These are phyloP conservation scores for Salisapilia sapeloensis DNA, from an alignment of 352 stramenopile species.

Conservation along the genomic window DNA sequence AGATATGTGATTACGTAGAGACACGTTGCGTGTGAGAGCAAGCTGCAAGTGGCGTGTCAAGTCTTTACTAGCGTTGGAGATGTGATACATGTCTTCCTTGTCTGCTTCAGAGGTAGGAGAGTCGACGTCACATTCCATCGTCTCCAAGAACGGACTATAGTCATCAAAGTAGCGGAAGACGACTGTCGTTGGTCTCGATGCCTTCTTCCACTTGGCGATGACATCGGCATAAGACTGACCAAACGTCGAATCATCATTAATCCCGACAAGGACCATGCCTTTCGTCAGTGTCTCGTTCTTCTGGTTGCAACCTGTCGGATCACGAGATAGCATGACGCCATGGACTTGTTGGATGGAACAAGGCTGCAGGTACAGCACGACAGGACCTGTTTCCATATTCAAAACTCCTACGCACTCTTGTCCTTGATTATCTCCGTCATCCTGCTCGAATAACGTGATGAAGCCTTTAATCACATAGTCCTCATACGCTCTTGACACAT, in stretches of 20 bases:
- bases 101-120: too few relatives aligned
- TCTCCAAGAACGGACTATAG: slow-evolving; percentile 61
- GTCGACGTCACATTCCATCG: too few relatives aligned
- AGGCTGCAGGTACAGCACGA: slow-evolving; percentile 29
- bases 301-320: neutral
- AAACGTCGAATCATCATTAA: slow-evolving; percentile 72
- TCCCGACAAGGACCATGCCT: slow-evolving; percentile 50
- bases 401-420: slow-evolving; percentile 42
- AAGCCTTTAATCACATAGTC: slow-evolving; percentile 53
- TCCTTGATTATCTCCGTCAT: slow-evolving; percentile 10
- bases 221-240: slow-evolving; percentile 26
- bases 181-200: slow-evolving; percentile 42
- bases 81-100: too few relatives aligned
- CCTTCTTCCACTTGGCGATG: slow-evolving; percentile 30
- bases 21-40: slow-evolving; percentile 58
- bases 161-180: slow-evolving; percentile 64
- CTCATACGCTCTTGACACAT: slow-evolving; percentile 28
- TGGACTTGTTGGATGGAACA: slow-evolving; percentile 3
- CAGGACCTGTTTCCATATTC: slow-evolving; percentile 33
- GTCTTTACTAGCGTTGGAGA: slow-evolving; percentile 18
- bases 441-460: slow-evolving; percentile 27
- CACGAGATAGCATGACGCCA: neutral
- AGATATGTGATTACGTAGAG: slow-evolving; percentile 47
- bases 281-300: slow-evolving; percentile 23
- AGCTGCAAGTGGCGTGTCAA: slow-evolving; percentile 42